Percentiles rank a stretch among this genome's conserved stretches.
These are phyloP conservation scores for Mycena sanguinolenta DNA, from an alignment of 768 basidiomycete species.

Conservation along the genomic window DNA sequence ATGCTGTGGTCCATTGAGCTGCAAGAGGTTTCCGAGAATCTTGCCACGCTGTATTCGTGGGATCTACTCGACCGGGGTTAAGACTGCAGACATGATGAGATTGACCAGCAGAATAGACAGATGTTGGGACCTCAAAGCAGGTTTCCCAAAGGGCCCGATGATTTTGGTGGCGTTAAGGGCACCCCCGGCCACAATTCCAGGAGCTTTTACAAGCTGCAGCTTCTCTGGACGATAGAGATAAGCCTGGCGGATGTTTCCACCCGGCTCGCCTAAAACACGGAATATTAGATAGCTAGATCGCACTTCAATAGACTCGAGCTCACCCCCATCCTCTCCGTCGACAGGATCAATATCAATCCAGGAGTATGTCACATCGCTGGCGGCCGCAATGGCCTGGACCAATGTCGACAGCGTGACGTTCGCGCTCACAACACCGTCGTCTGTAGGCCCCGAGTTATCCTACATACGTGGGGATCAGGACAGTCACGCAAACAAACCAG, in stretches of 20 bases:
- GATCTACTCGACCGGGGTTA: constrained; percentile 75
- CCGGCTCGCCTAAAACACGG: too few relatives aligned
- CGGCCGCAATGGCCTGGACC: constrained; percentile 59
- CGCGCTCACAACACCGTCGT: constrained; percentile 68
- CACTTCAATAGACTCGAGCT: too few relatives aligned
- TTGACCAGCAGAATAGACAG: not conserved
- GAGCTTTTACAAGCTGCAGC: constrained; percentile 58
- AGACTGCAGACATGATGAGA: constrained; percentile 51
- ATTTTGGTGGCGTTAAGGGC: constrained; percentile 60
- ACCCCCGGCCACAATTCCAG: constrained; percentile 61
- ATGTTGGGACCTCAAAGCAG: constrained; percentile 57
- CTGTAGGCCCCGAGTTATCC: constrained; percentile 64
- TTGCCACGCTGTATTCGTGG: constrained; percentile 66
- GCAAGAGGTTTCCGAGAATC: constrained; percentile 72
- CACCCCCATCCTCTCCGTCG: constrained; percentile 69
- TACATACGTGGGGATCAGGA: too few relatives aligned
- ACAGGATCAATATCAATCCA: constrained; percentile 66
- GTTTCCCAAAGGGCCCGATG: constrained; percentile 45
- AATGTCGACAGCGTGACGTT: constrained; percentile 66
- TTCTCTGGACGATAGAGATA: constrained; percentile 69
- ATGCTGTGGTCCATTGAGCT: constrained; percentile 64
- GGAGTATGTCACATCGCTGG: constrained; percentile 60
- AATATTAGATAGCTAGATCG: too few relatives aligned
- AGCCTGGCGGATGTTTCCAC: constrained; percentile 73
- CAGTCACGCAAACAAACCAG: too few relatives aligned